phyloP scores from a whole-genome alignment of 2,329 filamentous ascomycete species.

The Penicillium sp. region DNA sequence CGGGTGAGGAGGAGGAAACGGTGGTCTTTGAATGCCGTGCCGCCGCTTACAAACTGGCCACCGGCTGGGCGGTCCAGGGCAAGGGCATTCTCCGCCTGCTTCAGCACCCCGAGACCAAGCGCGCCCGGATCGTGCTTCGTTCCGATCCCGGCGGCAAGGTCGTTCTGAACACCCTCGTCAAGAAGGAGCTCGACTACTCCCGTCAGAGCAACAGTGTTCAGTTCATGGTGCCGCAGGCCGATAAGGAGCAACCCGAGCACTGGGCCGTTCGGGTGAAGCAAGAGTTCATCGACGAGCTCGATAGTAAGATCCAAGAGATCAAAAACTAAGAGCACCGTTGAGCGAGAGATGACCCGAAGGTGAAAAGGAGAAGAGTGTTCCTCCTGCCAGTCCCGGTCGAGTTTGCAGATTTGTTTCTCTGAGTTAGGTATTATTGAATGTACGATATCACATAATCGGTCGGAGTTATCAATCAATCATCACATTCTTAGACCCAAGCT shows the following conservation, averaged over 20 bases:
- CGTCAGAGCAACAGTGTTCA: slow-evolving; percentile 50
- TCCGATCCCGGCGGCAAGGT: slow-evolving; percentile 75
- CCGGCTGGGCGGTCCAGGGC: slow-evolving; percentile 68
- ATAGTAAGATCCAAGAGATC: slow-evolving; percentile 18
- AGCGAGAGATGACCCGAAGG: background rate
- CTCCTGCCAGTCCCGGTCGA: background rate
- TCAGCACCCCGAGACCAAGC: slow-evolving; percentile 69
- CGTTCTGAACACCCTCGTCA: slow-evolving; percentile 68
- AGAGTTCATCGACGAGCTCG: slow-evolving; percentile 14
- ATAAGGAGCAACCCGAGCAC: slow-evolving; percentile 62
- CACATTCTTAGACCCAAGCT: background rate
- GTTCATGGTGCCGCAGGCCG: slow-evolving; percentile 54
- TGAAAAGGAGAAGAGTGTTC: background rate
- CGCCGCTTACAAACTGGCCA: slow-evolving; percentile 65
- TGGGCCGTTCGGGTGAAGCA: slow-evolving; percentile 71
- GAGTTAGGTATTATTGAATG: slow-evolving; percentile 6
- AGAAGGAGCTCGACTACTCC: slow-evolving; percentile 65
- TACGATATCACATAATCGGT: slow-evolving; percentile 19
- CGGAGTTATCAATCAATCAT: slow-evolving; percentile 1
- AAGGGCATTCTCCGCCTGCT: slow-evolving; percentile 72
- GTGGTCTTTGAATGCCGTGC: slow-evolving; percentile 69
- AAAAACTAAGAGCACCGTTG: slow-evolving; percentile 17
- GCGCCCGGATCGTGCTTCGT: slow-evolving; percentile 69
- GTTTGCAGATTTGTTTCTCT: slow-evolving; percentile 1
- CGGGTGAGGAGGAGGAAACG: slow-evolving; percentile 72